These are phyloP conservation scores for Saururus chinensis DNA, from an alignment of 164 flowering plant species.

Conservation along the genomic window DNA sequence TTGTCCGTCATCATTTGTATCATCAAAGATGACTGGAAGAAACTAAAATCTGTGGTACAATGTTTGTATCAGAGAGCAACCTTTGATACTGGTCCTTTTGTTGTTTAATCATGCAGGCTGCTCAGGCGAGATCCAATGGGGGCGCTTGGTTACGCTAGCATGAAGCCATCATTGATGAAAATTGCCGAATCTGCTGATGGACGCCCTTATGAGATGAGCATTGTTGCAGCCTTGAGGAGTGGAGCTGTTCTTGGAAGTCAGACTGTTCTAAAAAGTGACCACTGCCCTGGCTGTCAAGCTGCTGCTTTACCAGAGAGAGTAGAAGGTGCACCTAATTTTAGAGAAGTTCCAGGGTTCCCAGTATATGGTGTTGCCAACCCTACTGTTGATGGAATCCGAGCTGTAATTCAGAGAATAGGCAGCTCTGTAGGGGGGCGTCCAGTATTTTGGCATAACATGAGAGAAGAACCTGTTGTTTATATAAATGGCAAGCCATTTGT, in stretches of 20 bases:
- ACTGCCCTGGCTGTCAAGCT: constrained; percentile 94
- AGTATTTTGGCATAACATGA: constrained; percentile 96
- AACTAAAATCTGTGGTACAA: background rate
- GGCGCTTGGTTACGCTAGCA: constrained; percentile 72
- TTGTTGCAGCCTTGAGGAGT: constrained; percentile 82
- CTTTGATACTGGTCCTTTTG: background rate
- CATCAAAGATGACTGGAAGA: background rate
- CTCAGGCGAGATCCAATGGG: constrained; percentile 97
- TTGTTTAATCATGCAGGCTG: constrained; percentile 31
- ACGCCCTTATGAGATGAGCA: constrained; percentile 76
- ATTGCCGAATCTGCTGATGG: constrained; percentile 73
- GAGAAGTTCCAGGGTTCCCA: constrained; percentile 95
- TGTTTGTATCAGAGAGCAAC: background rate
- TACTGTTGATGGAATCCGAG: constrained; percentile 84
- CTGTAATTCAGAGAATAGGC: constrained; percentile 68
- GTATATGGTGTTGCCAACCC: constrained; percentile 99
- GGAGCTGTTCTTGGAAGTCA: constrained; percentile 95
- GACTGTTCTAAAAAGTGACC: constrained; percentile 92
- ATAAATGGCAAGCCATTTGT: constrained; percentile 96
- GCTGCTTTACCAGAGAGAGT: constrained; percentile 67
- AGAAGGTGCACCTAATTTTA: constrained; percentile 95
- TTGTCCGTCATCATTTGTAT: background rate
- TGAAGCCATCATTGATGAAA: constrained; percentile 48
- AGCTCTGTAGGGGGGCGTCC: constrained; percentile 62
- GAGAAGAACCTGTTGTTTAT: constrained; percentile 97